Evolutionary conservation across 2,329 filamentous ascomycete species (phyloP).

Genomic region (Aspergillus felis): DNA sequence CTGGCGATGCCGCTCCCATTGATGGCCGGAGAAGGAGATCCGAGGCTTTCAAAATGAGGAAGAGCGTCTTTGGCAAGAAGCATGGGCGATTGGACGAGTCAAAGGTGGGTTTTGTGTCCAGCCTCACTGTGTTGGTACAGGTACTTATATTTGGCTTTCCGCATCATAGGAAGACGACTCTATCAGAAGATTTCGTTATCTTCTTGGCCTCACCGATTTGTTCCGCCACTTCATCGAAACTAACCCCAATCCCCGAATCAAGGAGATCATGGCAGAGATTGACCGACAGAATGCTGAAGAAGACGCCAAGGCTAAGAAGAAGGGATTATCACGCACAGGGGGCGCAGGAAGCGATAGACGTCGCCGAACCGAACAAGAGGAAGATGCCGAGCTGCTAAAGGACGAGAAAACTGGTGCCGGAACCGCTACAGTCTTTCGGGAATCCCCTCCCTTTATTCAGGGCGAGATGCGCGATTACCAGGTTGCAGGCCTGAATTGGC

Average conservation of each 20-base stretch:
- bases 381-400: constrained; percentile 81
- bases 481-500: constrained; percentile 91
- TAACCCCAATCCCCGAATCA: constrained; percentile 91
- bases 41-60: constrained; percentile 82
- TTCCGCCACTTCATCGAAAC: constrained; percentile 99
- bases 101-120: constrained; percentile 58
- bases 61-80: constrained; percentile 92
- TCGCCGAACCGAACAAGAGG: constrained; percentile 91
- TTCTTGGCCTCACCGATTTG: constrained; percentile 89
- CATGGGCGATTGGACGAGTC: constrained; percentile 88
- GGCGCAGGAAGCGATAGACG: constrained; percentile 74
- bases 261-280: constrained; percentile 89
- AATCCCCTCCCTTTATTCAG: constrained; percentile 85
- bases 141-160: constrained; percentile 11
- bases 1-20: constrained; percentile 61
- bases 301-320: constrained; percentile 67
- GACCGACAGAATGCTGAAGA: constrained; percentile 83
- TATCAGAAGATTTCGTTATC: constrained; percentile 87
- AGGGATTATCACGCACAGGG: constrained; percentile 73
- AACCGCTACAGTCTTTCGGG: constrained; percentile 85
- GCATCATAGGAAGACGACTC: constrained; percentile 78
- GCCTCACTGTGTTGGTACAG: background rate
- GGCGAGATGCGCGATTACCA: constrained; percentile 96
- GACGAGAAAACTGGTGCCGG: constrained; percentile 87
- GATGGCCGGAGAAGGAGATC: constrained; percentile 84